phyloP scores from a whole-genome alignment of 345 rosid species.

The Dipteronia dyeriana region DNA sequence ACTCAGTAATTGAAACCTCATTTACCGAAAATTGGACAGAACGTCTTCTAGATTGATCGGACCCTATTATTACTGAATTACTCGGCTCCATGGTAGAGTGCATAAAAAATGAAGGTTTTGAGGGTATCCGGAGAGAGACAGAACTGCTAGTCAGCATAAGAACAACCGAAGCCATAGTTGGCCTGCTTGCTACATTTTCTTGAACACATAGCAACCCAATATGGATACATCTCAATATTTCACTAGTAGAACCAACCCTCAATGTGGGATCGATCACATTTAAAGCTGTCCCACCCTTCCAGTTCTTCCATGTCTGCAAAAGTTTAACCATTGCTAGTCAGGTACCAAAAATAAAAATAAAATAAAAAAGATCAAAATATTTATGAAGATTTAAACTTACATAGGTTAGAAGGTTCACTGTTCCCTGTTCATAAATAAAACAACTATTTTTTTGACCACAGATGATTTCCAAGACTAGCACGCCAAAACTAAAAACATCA shows the following conservation, averaged over 20 bases:
- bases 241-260: slow-evolving; percentile 25
- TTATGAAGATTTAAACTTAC: background rate
- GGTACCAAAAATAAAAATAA: slow-evolving; percentile 11
- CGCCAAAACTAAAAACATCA: no score
- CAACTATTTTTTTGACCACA: no score
- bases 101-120: slow-evolving; percentile 37
- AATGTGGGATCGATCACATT: slow-evolving; percentile 42
- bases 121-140: slow-evolving; percentile 38
- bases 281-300: slow-evolving; percentile 41
- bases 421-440: background rate
- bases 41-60: no score
- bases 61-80: no score
- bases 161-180: slow-evolving; percentile 48
- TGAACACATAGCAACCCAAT: slow-evolving; percentile 60
- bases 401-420: slow-evolving; percentile 23
- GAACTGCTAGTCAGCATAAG: slow-evolving; percentile 50
- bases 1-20: slow-evolving; percentile 28
- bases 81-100: no score
- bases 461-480: no score
- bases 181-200: slow-evolving; percentile 39
- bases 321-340: background rate
- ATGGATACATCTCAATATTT: slow-evolving; percentile 53
- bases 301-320: slow-evolving; percentile 55
- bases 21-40: slow-evolving; percentile 19
- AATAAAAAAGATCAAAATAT: background rate